phyloP scores from a whole-genome alignment of 1,139 yeast genomes.

The Hyphopichia wangnamkhiaoensis region DNA sequence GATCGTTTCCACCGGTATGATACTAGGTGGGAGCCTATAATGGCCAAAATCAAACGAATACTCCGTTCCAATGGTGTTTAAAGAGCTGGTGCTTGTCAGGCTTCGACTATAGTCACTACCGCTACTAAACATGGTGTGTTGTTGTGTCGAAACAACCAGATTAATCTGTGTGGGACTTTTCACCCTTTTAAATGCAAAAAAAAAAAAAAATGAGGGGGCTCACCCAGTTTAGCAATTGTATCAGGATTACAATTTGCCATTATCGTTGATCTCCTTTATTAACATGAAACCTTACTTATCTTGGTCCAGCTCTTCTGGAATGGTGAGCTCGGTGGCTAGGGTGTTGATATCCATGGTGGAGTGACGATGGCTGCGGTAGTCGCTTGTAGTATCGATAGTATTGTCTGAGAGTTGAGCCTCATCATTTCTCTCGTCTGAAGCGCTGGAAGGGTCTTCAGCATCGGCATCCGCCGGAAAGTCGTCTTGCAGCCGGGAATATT shows the following conservation, averaged over 20 bases:
- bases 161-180: background rate
- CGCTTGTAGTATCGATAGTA: background rate
- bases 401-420: background rate
- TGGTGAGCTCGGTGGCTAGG: conserved; percentile 2
- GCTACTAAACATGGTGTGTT: background rate
- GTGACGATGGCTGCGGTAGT: too few relatives aligned
- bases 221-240: too few relatives aligned
- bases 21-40: too few relatives aligned
- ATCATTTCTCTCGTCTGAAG: too few relatives aligned
- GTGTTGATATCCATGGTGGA: background rate
- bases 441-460: too few relatives aligned
- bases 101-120: background rate
- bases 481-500: background rate
- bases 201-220: too few relatives aligned
- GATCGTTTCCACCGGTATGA: too few relatives aligned
- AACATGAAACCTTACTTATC: background rate
- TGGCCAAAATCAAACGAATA: too few relatives aligned
- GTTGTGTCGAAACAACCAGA: too few relatives aligned
- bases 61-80: too few relatives aligned
- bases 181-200: background rate
- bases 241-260: background rate
- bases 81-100: background rate
- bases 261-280: background rate
- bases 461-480: too few relatives aligned
- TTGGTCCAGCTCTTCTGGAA: conserved; percentile 2